Evolutionary conservation across 2,329 filamentous ascomycete genomes (phyloP).

Genomic region (Dothistroma septosporum): DNA sequence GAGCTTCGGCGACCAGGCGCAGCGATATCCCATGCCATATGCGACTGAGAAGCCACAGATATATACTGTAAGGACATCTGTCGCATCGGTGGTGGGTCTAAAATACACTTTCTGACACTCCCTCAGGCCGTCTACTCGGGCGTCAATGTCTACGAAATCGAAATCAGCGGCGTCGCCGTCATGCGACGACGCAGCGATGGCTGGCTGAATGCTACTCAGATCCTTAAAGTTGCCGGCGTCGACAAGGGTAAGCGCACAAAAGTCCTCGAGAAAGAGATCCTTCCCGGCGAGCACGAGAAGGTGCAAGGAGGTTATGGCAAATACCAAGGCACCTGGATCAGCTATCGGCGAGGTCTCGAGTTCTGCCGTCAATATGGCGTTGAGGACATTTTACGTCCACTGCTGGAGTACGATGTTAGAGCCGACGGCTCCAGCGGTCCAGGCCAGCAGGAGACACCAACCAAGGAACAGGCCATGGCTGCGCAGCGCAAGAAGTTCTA

Average conservation of each 20-base stretch:
- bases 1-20: constrained; percentile 32
- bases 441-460: constrained; percentile 83
- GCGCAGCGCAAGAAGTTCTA: constrained; percentile 86
- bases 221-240: constrained; percentile 93
- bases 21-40: constrained; percentile 21
- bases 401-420: constrained; percentile 76
- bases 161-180: constrained; percentile 85
- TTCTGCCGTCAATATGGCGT: constrained; percentile 79
- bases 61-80: constrained; percentile 42
- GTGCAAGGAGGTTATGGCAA: constrained; percentile 98
- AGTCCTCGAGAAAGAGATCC: constrained; percentile 95
- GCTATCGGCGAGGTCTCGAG: constrained; percentile 84
- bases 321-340: constrained; percentile 98
- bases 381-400: constrained; percentile 68
- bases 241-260: constrained; percentile 98
- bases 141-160: constrained; percentile 97
- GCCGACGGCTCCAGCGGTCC: constrained; percentile 67
- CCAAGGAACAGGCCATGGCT: constrained; percentile 98
- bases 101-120: constrained; percentile 6
- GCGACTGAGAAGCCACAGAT: constrained; percentile 44
- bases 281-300: constrained; percentile 95
- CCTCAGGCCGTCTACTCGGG: constrained; percentile 81
- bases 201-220: constrained; percentile 97
- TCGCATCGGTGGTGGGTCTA: not conserved
- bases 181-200: constrained; percentile 95